Evolutionary conservation across 345 rosid genomes (phyloP).

Genomic region (Bretschneidera sinensis): DNA sequence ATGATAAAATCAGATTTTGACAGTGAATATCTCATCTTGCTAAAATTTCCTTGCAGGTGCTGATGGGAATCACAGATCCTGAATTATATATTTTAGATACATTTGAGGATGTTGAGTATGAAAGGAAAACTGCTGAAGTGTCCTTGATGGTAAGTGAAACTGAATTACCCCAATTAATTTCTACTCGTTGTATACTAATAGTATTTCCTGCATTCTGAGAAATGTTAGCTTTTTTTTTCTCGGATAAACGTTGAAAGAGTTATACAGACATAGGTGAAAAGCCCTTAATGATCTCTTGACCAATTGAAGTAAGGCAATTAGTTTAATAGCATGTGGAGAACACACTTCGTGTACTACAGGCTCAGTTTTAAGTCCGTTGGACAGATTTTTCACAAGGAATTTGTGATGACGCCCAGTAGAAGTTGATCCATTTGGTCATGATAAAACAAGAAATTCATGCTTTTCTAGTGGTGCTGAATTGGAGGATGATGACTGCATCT

Average conservation of each 20-base stretch:
- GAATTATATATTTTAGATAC: slow-evolving; percentile 57
- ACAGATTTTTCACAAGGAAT: background rate
- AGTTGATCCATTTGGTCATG: background rate
- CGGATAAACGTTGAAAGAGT: background rate
- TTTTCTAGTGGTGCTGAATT: too few species aligned
- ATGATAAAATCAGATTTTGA: too few species aligned
- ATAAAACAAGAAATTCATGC: background rate
- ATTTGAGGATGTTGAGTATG: slow-evolving; percentile 81
- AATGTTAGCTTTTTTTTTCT: too few species aligned
- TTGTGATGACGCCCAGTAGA: background rate
- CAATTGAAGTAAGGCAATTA: too few species aligned
- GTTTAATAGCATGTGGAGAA: too few species aligned
- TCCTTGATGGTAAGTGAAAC: slow-evolving; percentile 35
- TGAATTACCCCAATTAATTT: too few species aligned
- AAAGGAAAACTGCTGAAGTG: slow-evolving; percentile 52
- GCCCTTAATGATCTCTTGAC: background rate
- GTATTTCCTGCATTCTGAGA: too few species aligned
- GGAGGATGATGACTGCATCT: background rate
- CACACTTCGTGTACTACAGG: background rate
- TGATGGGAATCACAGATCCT: slow-evolving; percentile 57
- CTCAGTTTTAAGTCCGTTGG: background rate
- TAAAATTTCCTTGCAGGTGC: slow-evolving; percentile 35
- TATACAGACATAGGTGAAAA: background rate
- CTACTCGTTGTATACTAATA: too few species aligned
- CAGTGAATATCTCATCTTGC: too few species aligned